Evolutionary conservation across 2,329 filamentous ascomycete species (phyloP).

Genomic region (Fusarium abutilonis): DNA sequence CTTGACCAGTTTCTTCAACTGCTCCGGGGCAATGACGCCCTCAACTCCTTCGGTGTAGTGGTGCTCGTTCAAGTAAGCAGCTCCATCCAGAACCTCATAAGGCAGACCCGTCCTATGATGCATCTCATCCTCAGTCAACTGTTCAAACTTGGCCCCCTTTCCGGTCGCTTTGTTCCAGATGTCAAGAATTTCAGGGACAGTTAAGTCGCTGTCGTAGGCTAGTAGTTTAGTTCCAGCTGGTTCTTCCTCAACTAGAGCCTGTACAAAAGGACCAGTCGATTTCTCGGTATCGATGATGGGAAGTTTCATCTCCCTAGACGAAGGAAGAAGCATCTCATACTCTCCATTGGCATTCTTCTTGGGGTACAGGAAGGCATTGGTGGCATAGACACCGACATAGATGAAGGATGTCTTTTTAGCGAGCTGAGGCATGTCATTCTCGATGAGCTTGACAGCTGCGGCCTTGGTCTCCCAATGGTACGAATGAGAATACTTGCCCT

Average conservation of each 20-base stretch:
- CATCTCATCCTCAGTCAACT: constrained; percentile 49
- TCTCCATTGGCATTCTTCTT: constrained; percentile 45
- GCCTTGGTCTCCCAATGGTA: constrained; percentile 64
- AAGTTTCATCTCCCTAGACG: constrained; percentile 40
- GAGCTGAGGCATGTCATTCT: constrained; percentile 52
- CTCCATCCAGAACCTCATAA: constrained; percentile 52
- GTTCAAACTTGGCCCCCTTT: constrained; percentile 47
- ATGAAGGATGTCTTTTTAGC: constrained; percentile 52
- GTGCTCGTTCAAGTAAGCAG: constrained; percentile 51
- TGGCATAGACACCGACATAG: constrained; percentile 40
- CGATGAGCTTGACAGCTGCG: constrained; percentile 57
- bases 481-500: constrained; percentile 54
- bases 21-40: constrained; percentile 50
- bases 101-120: constrained; percentile 48
- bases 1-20: constrained; percentile 50
- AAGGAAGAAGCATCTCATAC: constrained; percentile 48
- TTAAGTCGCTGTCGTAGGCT: constrained; percentile 56
- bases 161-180: constrained; percentile 52
- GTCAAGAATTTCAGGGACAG: constrained; percentile 47
- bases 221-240: constrained; percentile 53
- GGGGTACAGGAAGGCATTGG: constrained; percentile 38
- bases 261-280: constrained; percentile 57
- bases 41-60: constrained; percentile 55
- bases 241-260: constrained; percentile 55
- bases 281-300: constrained; percentile 53